These are phyloP conservation scores for Heterobasidion occidentale DNA, from an alignment of 1,284 basidiomycete species.

Conservation along the genomic window DNA sequence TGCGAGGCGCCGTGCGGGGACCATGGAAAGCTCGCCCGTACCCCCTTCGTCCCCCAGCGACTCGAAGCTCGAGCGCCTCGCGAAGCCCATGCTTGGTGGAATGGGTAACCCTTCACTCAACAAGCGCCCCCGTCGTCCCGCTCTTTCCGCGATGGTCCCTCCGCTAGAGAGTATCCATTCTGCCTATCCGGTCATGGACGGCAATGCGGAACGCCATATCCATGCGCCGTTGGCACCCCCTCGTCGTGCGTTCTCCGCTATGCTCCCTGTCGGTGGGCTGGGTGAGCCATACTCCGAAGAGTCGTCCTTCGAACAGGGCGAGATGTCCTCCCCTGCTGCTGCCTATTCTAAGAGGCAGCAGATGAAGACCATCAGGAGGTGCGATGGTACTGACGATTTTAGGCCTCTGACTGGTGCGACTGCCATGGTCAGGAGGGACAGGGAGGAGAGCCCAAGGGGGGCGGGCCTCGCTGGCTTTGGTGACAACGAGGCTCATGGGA, in stretches of 20 bases:
- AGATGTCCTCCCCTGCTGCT: constrained; percentile 63
- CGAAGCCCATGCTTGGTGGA: constrained; percentile 52
- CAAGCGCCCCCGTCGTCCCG: constrained; percentile 57
- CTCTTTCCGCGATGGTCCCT: constrained; percentile 53
- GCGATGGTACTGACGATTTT: constrained; percentile 75
- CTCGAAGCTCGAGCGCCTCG: constrained; percentile 51
- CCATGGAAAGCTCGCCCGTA: constrained; percentile 47
- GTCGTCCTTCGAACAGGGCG: constrained; percentile 37
- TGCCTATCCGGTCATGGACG: too few species aligned
- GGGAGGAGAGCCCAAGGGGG: constrained; percentile 36
- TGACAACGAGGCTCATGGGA: constrained; percentile 89
- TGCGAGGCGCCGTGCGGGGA: constrained; percentile 20
- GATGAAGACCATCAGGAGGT: constrained; percentile 61
- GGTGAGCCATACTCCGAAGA: constrained; percentile 47
- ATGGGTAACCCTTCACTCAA: constrained; percentile 48
- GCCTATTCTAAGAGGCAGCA: constrained; percentile 70
- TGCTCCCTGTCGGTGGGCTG: constrained; percentile 45
- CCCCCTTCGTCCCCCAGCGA: constrained; percentile 57
- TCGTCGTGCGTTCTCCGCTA: constrained; percentile 69
- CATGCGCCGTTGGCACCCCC: constrained; percentile 31
- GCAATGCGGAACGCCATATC: constrained; percentile 7
- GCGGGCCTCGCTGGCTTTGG: constrained; percentile 57
- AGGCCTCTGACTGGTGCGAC: constrained; percentile 57
- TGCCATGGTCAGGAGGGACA: constrained; percentile 33
- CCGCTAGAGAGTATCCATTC: constrained; percentile 14